Conservation (phyloP, 441 rosid genomes). For the Populus tomentosa region DNA sequence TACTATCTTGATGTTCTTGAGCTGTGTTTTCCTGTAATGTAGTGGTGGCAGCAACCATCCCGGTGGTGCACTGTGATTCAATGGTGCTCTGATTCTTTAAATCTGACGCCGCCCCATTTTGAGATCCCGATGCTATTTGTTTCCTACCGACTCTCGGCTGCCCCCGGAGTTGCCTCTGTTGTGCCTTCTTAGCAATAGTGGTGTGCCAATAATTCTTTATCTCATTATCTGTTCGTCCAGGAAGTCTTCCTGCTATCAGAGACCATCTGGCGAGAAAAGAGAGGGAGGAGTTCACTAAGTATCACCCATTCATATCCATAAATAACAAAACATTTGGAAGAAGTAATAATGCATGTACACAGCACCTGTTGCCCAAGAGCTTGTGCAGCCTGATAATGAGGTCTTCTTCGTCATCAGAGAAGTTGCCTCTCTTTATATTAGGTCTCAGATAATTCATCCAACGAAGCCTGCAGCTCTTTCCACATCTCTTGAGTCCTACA, state of each 20-base stretch:
- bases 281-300: too few species aligned
- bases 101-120: not conserved
- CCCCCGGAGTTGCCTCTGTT: not conserved
- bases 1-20: not conserved
- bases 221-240: constrained; percentile 71
- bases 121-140: not conserved
- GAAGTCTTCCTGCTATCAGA: constrained; percentile 71
- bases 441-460: too few species aligned
- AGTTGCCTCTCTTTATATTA: too few species aligned
- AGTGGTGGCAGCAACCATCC: not conserved
- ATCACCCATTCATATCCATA: not conserved
- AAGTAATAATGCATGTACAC: not conserved
- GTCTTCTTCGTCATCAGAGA: too few species aligned
- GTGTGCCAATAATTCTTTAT: constrained; percentile 67
- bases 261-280: constrained; percentile 43
- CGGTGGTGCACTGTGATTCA: not conserved
- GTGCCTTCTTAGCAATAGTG: constrained; percentile 21
- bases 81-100: not conserved
- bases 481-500: constrained; percentile 45
- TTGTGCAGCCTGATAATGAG: not conserved
- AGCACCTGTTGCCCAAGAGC: constrained; percentile 43
- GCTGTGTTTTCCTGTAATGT: not conserved
- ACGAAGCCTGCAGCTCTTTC: constrained; percentile 44
- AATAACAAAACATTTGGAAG: not conserved
- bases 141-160: not conserved